Evolutionary conservation across 108 stramenopile species (phyloP), one percentile per base, ranked within the genome.

Genomic region (Fragilariopsis cylindrus): DNA sequence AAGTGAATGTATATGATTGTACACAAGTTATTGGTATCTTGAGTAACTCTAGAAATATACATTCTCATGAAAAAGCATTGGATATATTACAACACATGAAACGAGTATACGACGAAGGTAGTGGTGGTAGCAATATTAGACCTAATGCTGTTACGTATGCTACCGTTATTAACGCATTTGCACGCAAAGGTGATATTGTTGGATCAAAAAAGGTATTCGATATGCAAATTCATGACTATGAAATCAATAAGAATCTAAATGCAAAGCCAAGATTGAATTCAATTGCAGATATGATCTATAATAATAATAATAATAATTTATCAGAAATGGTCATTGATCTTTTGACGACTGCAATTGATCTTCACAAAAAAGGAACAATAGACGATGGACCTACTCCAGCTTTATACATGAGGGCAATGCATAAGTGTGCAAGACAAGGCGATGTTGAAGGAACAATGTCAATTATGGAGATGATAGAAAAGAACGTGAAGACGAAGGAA

Each of bases 101-200:
- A 7, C 7, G 40, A 7, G 15, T 41, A 60, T 60, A 60, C 18
- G 30, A 30, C 30, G 41, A 60, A 60, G 41, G 41, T 30, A 40
- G 58, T 40, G 58, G 41, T 40, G 58, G 41, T 7, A 18, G 58
- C 30, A 30, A 30, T 7, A 30, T 60, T 40, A 60, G 39, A 40
- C 58, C 58, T 5, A 60, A 60, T 60, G 39, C 58, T 30, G 90
- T 91, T 54, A 91, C 92, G 6, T 94, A 94, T 72, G 89, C 87
- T 45, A 89, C 92, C 11, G 91, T 92, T 47, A 92, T 95, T 76
- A 90, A 92, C 72, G 83, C 91, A 15, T 91, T 85, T 70, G 91
- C 91, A 57, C 88, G 89, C 60, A 85, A 88, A 60, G 86, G 88
- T 58, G 86, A 91, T n/a, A 60, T 40, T 3, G 41, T 41, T 30